Conservation (phyloP, 2,329 filamentous ascomycete species). For the Fusarium falciforme region DNA sequence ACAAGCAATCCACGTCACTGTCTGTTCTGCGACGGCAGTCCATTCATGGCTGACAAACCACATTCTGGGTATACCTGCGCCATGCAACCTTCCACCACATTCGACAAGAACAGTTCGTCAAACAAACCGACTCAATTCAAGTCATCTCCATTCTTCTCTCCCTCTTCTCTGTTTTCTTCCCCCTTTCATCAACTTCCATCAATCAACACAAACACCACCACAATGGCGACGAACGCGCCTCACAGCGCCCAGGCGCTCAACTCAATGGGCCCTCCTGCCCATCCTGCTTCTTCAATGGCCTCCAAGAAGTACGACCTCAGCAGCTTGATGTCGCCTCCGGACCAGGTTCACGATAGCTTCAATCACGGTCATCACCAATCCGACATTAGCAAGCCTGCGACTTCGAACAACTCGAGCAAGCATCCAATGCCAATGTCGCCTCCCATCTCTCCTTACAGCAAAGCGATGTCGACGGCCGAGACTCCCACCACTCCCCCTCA, state of each 20-base stretch:
- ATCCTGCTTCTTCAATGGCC: conserved; percentile 35
- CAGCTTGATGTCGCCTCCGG: conserved; percentile 72
- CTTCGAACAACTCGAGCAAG: conserved; percentile 43
- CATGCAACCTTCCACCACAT: conserved; percentile 46
- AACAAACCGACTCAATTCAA: conserved; percentile 29
- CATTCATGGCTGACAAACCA: conserved; percentile 52
- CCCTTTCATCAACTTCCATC: conserved; percentile 20
- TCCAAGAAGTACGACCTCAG: conserved; percentile 61
- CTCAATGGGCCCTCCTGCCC: conserved; percentile 47
- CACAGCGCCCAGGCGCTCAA: conserved; percentile 30
- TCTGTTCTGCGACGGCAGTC: conserved; percentile 31
- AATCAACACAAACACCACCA: conserved; percentile 24
- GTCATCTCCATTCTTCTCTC: conserved; percentile 25
- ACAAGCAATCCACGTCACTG: conserved; percentile 40
- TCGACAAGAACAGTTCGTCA: conserved; percentile 44
- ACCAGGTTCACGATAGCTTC: conserved; percentile 67
- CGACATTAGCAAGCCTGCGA: conserved; percentile 31
- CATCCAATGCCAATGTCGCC: conserved; percentile 63
- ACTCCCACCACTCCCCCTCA: conserved; percentile 44
- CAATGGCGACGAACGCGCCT: conserved; percentile 44
- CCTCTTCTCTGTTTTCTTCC: conserved; percentile 22
- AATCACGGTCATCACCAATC: conserved; percentile 40
- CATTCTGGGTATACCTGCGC: conserved; percentile 27
- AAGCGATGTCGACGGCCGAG: conserved; percentile 50
- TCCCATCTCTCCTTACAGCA: conserved; percentile 65